Conservation (phyloP, 2,329 filamentous ascomycete species). For the Colletotrichum sojae region DNA sequence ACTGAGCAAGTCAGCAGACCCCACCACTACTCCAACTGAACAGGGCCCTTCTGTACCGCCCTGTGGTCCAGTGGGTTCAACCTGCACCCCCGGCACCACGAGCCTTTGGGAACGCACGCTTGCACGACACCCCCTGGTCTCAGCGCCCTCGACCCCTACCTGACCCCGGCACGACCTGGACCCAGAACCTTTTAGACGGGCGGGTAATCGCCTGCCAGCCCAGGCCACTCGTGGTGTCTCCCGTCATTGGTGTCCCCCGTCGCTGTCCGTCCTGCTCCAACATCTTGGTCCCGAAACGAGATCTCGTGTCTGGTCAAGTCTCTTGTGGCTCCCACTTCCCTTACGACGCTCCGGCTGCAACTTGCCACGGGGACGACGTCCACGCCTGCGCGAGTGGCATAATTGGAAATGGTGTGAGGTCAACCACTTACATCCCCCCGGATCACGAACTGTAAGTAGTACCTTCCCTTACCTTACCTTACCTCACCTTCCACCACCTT, state of each 20-base stretch:
- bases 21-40: slow-evolving; percentile 41
- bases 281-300: slow-evolving; percentile 42
- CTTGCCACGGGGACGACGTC: slow-evolving; percentile 38
- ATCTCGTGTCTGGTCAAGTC: slow-evolving; percentile 41
- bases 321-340: slow-evolving; percentile 39
- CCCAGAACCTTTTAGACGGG: slow-evolving; percentile 41
- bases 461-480: slow-evolving; percentile 4
- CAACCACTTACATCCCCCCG: slow-evolving; percentile 26
- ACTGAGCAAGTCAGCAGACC: slow-evolving; percentile 42
- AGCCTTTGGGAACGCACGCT: slow-evolving; percentile 40
- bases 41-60: slow-evolving; percentile 39
- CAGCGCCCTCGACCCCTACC: slow-evolving; percentile 38
- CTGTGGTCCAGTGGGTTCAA: slow-evolving; percentile 41
- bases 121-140: slow-evolving; percentile 40
- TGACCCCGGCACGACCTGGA: slow-evolving; percentile 36
- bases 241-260: slow-evolving; percentile 19
- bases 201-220: slow-evolving; percentile 40
- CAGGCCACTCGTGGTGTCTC: slow-evolving; percentile 36
- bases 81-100: slow-evolving; percentile 37
- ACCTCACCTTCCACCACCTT: slow-evolving; percentile 12
- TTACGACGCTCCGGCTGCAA: slow-evolving; percentile 37
- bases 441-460: slow-evolving; percentile 39
- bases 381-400: slow-evolving; percentile 21
- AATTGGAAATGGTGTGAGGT: slow-evolving; percentile 39
- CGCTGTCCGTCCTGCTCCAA: slow-evolving; percentile 25